These are phyloP conservation scores for Botrytis byssoidea DNA, from an alignment of 2,329 filamentous ascomycete genomes.

Conservation along the genomic window DNA sequence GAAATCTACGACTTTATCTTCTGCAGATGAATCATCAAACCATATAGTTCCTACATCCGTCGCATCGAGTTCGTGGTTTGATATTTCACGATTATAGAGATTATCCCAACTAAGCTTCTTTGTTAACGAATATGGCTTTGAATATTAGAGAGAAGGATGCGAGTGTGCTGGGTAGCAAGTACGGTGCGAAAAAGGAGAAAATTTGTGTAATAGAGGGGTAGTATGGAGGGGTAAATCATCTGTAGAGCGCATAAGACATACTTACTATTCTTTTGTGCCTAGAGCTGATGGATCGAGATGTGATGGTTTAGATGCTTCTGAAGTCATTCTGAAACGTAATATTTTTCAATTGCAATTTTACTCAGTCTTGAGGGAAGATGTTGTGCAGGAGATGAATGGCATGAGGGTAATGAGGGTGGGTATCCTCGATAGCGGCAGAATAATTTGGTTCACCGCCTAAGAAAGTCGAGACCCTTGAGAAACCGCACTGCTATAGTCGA, in stretches of 20 bases:
- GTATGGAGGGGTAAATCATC: constrained; percentile 28
- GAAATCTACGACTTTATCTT: constrained; percentile 75
- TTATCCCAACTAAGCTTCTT: constrained; percentile 63
- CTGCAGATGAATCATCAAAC: constrained; percentile 92
- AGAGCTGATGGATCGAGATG: constrained; percentile 73
- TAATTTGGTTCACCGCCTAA: constrained; percentile 8
- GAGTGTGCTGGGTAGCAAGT: too few species aligned
- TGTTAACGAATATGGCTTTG: not conserved
- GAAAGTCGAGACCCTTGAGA: not conserved
- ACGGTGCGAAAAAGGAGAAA: not conserved
- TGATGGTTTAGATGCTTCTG: constrained; percentile 47
- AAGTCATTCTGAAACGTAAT: constrained; percentile 25
- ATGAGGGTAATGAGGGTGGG: not conserved
- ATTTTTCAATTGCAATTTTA: not conserved
- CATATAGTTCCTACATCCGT: constrained; percentile 85
- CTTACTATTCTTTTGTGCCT: constrained; percentile 85
- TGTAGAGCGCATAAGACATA: not conserved
- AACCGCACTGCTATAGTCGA: not conserved
- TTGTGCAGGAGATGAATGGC: not conserved
- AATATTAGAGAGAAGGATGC: not conserved
- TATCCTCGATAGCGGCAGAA: constrained; percentile 3
- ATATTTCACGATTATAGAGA: constrained; percentile 68
- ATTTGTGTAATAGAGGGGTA: not conserved
- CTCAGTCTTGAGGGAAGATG: not conserved
- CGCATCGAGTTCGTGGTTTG: constrained; percentile 69